phyloP scores from a whole-genome alignment of 192 early-diverging fungal species.

The Backusella mclennaniae region DNA sequence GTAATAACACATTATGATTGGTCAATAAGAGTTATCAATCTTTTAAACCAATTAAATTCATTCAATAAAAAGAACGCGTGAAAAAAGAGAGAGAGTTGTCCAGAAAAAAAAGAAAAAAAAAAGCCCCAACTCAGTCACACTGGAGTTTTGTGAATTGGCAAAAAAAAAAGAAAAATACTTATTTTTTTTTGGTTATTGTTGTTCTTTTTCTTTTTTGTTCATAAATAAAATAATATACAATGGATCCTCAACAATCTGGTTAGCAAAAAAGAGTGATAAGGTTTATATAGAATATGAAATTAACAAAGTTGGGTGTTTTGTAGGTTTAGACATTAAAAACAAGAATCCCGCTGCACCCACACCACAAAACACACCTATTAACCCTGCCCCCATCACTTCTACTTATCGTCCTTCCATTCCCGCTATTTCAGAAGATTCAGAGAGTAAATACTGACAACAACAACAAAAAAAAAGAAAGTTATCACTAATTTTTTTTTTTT shows the following conservation, averaged over 20 bases:
- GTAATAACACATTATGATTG: background rate
- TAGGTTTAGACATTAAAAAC: slow-evolving; percentile 27
- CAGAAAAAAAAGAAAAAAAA: background rate
- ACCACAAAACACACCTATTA: slow-evolving; percentile 58
- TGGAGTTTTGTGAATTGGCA: background rate
- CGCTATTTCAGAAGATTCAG: slow-evolving; percentile 51
- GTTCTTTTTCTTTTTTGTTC: background rate
- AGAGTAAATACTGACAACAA: background rate
- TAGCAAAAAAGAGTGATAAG: background rate
- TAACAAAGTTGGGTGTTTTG: background rate
- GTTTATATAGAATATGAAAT: background rate
- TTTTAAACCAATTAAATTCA: background rate
- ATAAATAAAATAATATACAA: background rate
- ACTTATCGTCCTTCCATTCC: slow-evolving; percentile 42
- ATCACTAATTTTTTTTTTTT: background rate
- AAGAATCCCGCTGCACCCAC: slow-evolving; percentile 48
- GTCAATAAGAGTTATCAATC: background rate
- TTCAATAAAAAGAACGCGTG: background rate
- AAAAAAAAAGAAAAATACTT: background rate
- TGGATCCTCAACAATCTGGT: slow-evolving; percentile 7
- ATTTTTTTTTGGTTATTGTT: background rate
- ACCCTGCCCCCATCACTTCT: slow-evolving; percentile 53
- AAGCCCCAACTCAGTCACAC: background rate
- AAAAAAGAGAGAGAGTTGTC: background rate
- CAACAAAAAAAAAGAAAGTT: background rate